phyloP scores from a whole-genome alignment of 441 rosid species.

The Adansonia grandidieri region DNA sequence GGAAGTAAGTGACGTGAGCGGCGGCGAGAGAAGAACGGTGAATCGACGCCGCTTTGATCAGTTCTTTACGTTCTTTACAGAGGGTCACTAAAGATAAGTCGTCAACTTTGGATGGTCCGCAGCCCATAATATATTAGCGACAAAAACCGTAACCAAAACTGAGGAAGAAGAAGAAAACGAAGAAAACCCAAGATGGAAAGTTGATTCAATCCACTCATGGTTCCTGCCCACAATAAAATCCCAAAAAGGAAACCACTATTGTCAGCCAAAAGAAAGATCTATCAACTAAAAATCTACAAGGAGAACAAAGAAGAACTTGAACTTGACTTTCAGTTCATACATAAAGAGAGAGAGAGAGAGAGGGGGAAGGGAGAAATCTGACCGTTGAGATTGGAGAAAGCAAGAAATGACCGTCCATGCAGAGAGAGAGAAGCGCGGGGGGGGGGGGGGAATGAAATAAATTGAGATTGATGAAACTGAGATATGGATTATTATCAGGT shows the following conservation, averaged over 20 bases:
- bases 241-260: slow-evolving; percentile 17
- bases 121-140: slow-evolving; percentile 62
- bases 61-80: slow-evolving; percentile 73
- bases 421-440: background rate
- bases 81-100: slow-evolving; percentile 70
- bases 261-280: background rate
- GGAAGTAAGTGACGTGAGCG: slow-evolving; percentile 74
- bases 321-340: no score
- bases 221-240: slow-evolving; percentile 30
- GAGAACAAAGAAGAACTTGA: no score
- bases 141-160: slow-evolving; percentile 16
- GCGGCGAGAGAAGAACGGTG: slow-evolving; percentile 79
- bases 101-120: slow-evolving; percentile 90
- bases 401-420: slow-evolving; percentile 44
- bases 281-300: background rate
- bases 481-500: slow-evolving; percentile 26
- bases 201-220: slow-evolving; percentile 29
- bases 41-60: slow-evolving; percentile 64
- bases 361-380: slow-evolving; percentile 33
- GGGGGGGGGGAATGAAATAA: background rate
- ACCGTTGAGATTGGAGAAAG: slow-evolving; percentile 45
- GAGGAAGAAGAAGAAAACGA: background rate
- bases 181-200: background rate
- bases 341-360: background rate
- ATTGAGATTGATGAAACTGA: slow-evolving; percentile 31